Base-by-base conservation (phyloP, 1,139 yeast species). In the Diutina neorugosa region DNA sequence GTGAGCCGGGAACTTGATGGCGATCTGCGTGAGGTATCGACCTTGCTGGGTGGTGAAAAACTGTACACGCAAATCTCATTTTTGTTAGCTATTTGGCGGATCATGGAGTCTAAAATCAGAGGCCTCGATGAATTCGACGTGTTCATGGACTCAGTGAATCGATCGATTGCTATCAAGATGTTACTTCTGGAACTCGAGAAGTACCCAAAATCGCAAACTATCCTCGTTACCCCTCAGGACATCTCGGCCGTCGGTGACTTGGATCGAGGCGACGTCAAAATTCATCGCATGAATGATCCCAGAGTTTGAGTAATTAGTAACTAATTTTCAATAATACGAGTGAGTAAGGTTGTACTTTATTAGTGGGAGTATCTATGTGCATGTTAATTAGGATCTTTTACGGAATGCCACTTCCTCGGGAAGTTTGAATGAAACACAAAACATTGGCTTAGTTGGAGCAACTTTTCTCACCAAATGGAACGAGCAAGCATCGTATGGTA, bases 121-220 rank as follows among this genome's bases (percentile, higher is more conserved):
- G 98, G 97, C 0, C 70, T 94, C 55, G 99, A 94, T 68, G 99
- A 94, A 66, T 94, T 93, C 65, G 99, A 94, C 69, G 98, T 94
- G 34, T 94, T 85, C 62, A 93, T 94, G 98, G 99, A 94, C 66
- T 89, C 91, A 51, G 88, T 89, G 27, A 91, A 91, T 63, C 78
- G 98, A 59, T 77, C 84, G 51, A 80, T 86, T 53, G 90, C 96
- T 58, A 82, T 94, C 63, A 76, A 80, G 54, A 70, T 91, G 59
- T 82, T 94, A 63, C 73, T 90, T 54, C 78, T 77, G 23, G 87
- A 90, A 57, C 77, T 91, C 50, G 67, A 78, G 19, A 37, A 49
- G 37, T 49, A 37, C 27, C 50, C 50, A 8, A 70, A 74, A 42
- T 80, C 83, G 0, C 98, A 93, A 67, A 86, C 96, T 4, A 86